Base-by-base conservation (phyloP, 495 filamentous ascomycete species). In the Amniculicola lignicola region DNA sequence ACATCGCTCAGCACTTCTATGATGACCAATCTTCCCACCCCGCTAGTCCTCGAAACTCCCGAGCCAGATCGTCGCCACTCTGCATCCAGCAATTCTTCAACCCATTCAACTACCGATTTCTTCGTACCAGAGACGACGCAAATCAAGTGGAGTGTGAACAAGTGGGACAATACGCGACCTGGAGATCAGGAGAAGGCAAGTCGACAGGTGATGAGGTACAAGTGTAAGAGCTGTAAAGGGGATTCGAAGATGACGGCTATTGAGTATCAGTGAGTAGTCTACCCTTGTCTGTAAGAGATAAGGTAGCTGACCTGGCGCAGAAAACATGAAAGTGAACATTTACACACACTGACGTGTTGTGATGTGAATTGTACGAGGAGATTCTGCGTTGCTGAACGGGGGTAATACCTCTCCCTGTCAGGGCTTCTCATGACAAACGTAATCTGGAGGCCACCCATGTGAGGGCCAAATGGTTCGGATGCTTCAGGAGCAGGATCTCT, bases 91-190 rank as follows among this genome's bases (percentile, higher is more conserved):
- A 5, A 21, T 4, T 46, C 52, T 7, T 55, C 52, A 2, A 36
- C 24, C 21, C 18, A 18, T 11, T 47, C 52, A 14, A 7, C 15
- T 10, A 9, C 37, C 3, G 41, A 36, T 5, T 42, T 43, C 18
- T 53, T 46, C 42, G 25, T 55, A 6, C 52, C 52, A 3, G 39
- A 28, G 9, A 55, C 52, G 3, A 55, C 52, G 3, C 28, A 46
- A 16, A 46, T 55, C 41, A 7, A 42, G 5, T 55, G 52, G 41
- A n/a, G n/a, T n/a, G 21, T 42, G 9, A 11, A n/a, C 11, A 24
- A 39, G 12, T 41, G 42, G 14, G n/a, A 18, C 0, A 7, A 28
- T 6, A 47, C 52, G 7, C 24, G 31, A 12, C 33, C 41, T 1
- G 31, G 22, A 9, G 41, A 55, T 25, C 15, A 31, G 5, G 22